Conservation (phyloP, 2,329 filamentous ascomycete genomes). For the Diaporthe citri region DNA sequence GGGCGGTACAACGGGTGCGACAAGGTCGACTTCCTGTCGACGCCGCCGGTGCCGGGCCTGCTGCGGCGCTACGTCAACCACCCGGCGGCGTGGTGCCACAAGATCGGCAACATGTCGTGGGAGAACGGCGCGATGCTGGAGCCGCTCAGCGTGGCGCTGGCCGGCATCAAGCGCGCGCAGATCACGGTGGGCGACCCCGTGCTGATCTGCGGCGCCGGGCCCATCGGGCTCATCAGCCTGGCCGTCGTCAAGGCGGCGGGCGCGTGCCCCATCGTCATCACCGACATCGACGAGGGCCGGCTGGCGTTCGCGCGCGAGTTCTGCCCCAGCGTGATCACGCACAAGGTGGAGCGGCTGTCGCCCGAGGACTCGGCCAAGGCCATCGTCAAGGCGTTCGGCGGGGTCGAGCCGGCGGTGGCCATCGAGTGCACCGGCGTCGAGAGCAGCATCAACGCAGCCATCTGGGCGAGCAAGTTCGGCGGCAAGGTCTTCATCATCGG, state of each 20-base stretch:
- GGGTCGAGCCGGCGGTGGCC: slow-evolving; percentile 82
- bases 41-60: slow-evolving; percentile 88
- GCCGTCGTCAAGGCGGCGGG: slow-evolving; percentile 88
- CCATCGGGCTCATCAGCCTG: slow-evolving; percentile 91
- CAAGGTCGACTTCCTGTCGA: slow-evolving; percentile 86
- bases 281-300: slow-evolving; percentile 90
- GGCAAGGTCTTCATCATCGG: slow-evolving; percentile 98
- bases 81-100: slow-evolving; percentile 94
- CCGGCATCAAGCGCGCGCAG: slow-evolving; percentile 85
- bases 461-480: slow-evolving; percentile 93
- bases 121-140: slow-evolving; percentile 93
- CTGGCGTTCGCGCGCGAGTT: slow-evolving; percentile 87
- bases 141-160: slow-evolving; percentile 89
- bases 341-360: slow-evolving; percentile 76
- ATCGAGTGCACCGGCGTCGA: slow-evolving; percentile 97
- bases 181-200: slow-evolving; percentile 88
- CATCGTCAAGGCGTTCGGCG: slow-evolving; percentile 79
- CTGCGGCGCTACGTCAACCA: slow-evolving; percentile 95
- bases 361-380: slow-evolving; percentile 79
- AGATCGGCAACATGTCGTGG: slow-evolving; percentile 91
- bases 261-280: slow-evolving; percentile 91
- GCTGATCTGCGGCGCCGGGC: slow-evolving; percentile 91
- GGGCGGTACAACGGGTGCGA: slow-evolving; percentile 97
- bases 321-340: slow-evolving; percentile 82
- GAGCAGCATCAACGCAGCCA: slow-evolving; percentile 85